Base-by-base conservation (phyloP, 177 flowering plant genomes). In the Vitis hybrid region DNA sequence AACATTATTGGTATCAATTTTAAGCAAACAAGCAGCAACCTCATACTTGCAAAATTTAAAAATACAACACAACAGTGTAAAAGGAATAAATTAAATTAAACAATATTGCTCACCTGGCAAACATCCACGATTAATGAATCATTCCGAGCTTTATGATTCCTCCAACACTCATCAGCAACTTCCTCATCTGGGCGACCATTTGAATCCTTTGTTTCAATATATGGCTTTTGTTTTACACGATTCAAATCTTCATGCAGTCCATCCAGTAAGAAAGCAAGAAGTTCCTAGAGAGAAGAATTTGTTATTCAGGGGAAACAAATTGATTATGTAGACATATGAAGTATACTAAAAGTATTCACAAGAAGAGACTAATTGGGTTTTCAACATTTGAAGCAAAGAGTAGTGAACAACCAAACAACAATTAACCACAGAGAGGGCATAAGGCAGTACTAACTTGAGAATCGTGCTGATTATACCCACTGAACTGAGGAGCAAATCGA, bases 201-300 rank as follows among this genome's bases (percentile, higher is more conserved):
- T 67, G 83, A 89, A 82, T 96, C 98, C 81, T 89, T 96, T 56
- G 85, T 70, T 77, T 90, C 97, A 85, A 93, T 78, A 67, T 96
- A 96, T 18, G 99, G 99, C 81, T 94, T 96, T 53, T 75, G 85
- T 76, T 92, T 93, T 16, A 96, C 99, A 74, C 97, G 98, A 79
- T 96, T 96, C 70, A 96, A 80, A 84, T 96, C 99, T 87, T 96
- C 99, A 87, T 96, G 99, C 76, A 96, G 82, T 49, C 99, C 99
- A 82, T 96, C 97, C 81, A 96, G 75, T 70, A 96, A 82, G 79
- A 96, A 96, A 56, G 97, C 98, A 77, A 96, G 89, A 75, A 90
- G 90, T 82, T 90, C 96, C 96, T 90, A 72, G 2, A 78, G 64
- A 60, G 45, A 59, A 33, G 60, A 12, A 57, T 29, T n/a, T 62